Conservation (phyloP, 1,139 yeast genomes). For the Sugiyamaella castrensis region DNA sequence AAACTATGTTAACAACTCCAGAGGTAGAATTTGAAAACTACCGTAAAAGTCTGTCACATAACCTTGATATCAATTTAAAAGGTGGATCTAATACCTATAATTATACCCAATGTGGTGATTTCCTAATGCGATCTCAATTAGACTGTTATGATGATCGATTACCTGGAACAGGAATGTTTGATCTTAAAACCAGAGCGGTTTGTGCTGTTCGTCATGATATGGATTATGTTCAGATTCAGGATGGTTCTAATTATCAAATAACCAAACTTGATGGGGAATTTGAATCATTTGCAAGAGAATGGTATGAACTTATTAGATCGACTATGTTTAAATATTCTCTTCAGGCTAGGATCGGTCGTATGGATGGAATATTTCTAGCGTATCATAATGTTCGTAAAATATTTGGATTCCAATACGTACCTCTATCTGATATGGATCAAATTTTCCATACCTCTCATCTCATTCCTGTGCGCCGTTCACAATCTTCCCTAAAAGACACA, state of each 20-base stretch:
- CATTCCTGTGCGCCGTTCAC: slow-evolving; percentile 9
- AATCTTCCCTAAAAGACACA: slow-evolving; percentile 10
- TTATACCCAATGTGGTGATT: slow-evolving; percentile 64
- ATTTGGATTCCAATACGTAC: slow-evolving; percentile 89
- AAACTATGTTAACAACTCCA: slow-evolving; percentile 64
- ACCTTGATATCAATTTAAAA: slow-evolving; percentile 1
- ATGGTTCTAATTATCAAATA: slow-evolving; percentile 64
- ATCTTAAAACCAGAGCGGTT: slow-evolving; percentile 87
- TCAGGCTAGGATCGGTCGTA: slow-evolving; percentile 91
- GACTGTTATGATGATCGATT: slow-evolving; percentile 75
- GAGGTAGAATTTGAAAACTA: slow-evolving; percentile 46
- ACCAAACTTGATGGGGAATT: slow-evolving; percentile 56
- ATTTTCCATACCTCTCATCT: slow-evolving; percentile 47
- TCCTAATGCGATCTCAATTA: slow-evolving; percentile 83
- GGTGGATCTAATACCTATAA: slow-evolving; percentile 48
- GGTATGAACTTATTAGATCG: slow-evolving; percentile 68
- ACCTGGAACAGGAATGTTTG: slow-evolving; percentile 92
- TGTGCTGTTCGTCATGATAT: slow-evolving; percentile 80
- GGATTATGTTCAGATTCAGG: slow-evolving; percentile 54
- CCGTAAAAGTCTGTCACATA: slow-evolving; percentile 21
- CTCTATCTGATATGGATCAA: slow-evolving; percentile 67
- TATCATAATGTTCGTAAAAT: slow-evolving; percentile 79
- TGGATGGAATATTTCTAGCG: slow-evolving; percentile 95
- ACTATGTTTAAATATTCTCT: slow-evolving; percentile 79
- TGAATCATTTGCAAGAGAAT: slow-evolving; percentile 81